These are phyloP conservation scores for Phaeosphaeriaceae sp. DNA, from an alignment of 2,329 filamentous ascomycete species.

Conservation along the genomic window DNA sequence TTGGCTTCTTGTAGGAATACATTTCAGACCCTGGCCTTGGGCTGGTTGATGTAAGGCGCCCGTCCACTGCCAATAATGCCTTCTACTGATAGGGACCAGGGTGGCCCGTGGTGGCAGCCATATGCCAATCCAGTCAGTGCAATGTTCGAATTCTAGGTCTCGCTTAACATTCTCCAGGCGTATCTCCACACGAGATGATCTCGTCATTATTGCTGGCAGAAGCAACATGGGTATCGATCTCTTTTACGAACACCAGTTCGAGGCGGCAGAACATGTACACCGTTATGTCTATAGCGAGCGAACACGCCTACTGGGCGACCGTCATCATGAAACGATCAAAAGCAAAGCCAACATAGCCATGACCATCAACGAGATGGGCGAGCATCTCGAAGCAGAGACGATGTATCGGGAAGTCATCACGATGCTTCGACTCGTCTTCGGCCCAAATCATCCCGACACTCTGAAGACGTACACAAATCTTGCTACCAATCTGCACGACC, in stretches of 20 bases:
- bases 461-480: constrained; percentile 1
- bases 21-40: too few relatives aligned
- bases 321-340: constrained; percentile 9
- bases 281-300: background rate
- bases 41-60: too few relatives aligned
- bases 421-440: background rate
- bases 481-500: background rate
- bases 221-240: constrained; percentile 36
- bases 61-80: too few relatives aligned
- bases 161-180: too few relatives aligned
- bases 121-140: too few relatives aligned
- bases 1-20: too few relatives aligned
- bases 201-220: background rate
- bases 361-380: background rate
- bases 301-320: background rate
- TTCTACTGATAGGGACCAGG: too few relatives aligned
- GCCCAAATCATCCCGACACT: background rate
- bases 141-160: too few relatives aligned
- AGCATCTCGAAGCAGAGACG: background rate
- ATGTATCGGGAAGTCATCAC: background rate
- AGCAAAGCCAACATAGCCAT: constrained; percentile 5
- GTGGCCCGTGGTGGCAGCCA: too few relatives aligned
- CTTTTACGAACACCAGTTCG: constrained; percentile 1
- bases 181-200: background rate
- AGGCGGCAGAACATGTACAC: constrained; percentile 8